Percentiles rank a stretch among this genome's conserved stretches.
These are phyloP conservation scores for Lecanicillium sp. DNA, from an alignment of 2,329 filamentous ascomycete species.

Conservation along the genomic window DNA sequence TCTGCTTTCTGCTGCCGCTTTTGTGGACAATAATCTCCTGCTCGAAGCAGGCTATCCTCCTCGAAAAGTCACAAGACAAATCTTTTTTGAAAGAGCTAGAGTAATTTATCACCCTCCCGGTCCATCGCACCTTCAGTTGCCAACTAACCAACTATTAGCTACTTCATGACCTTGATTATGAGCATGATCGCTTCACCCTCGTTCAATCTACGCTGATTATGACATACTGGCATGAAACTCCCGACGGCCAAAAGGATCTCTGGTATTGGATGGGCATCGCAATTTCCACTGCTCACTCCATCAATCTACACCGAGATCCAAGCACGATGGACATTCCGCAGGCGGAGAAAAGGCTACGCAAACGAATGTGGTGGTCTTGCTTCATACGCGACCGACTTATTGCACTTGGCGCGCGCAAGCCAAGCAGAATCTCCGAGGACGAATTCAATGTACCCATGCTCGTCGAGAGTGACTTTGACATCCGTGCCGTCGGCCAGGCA, in stretches of 20 bases:
- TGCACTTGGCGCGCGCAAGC: conserved; percentile 58
- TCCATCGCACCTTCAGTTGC: conserved; percentile 7
- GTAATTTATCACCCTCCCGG: conserved; percentile 24
- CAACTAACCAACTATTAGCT: conserved; percentile 27
- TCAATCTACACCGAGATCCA: conserved; percentile 59
- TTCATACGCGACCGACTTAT: conserved; percentile 62
- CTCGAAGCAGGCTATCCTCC: conserved; percentile 51
- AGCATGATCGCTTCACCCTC: conserved; percentile 57
- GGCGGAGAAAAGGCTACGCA: conserved; percentile 54
- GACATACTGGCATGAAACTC: conserved; percentile 64
- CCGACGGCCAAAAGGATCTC: conserved; percentile 63
- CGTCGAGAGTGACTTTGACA: conserved; percentile 56
- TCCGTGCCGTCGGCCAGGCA: conserved; percentile 30
- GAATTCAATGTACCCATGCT: conserved; percentile 63
- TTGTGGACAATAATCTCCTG: conserved; percentile 54
- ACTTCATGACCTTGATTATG: conserved; percentile 64
- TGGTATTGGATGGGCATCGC: conserved; percentile 69
- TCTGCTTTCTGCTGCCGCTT: conserved; percentile 61
- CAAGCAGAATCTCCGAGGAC: conserved; percentile 58
- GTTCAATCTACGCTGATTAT: conserved; percentile 59
- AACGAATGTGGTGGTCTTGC: conserved; percentile 64
- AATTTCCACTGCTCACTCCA: conserved; percentile 59
- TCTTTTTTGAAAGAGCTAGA: conserved; percentile 58
- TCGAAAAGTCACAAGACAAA: conserved; percentile 54
- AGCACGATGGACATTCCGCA: conserved; percentile 51